Conservation (phyloP, 1,139 yeast genomes). For the Saccharomyces pastorianus region DNA sequence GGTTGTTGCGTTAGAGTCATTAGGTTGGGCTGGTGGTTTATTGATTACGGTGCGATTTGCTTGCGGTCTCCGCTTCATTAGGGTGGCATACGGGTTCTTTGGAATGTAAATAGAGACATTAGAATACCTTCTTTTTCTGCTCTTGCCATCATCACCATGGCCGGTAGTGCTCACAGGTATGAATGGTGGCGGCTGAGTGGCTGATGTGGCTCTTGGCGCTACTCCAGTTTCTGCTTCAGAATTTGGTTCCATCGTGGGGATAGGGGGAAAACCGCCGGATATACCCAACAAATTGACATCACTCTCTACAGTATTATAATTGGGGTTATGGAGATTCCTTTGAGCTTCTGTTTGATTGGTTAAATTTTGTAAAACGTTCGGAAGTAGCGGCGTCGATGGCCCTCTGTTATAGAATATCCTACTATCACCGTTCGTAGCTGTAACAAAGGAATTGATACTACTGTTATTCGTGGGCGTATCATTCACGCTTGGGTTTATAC, state of each 20-base stretch:
- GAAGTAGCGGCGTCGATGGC: background rate
- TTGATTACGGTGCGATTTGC: background rate
- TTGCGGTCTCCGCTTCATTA: slow-evolving; percentile 2
- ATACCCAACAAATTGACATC: background rate
- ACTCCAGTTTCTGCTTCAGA: background rate
- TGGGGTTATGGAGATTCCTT: background rate
- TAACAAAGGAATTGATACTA: background rate
- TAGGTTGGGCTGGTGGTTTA: background rate
- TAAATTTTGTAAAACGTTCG: background rate
- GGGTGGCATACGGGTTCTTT: slow-evolving; percentile 4
- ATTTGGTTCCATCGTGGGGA: background rate
- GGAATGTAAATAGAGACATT: slow-evolving; percentile 5
- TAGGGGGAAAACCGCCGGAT: background rate
- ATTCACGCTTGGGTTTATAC: background rate
- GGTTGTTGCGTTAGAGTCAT: background rate
- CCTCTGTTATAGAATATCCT: background rate
- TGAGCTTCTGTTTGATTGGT: background rate
- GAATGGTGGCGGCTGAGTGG: background rate
- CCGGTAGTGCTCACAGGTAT: background rate
- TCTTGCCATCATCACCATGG: background rate
- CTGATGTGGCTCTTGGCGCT: background rate
- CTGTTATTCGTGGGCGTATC: background rate
- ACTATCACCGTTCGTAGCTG: background rate
- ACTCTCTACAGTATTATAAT: background rate
- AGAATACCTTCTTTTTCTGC: background rate